Evolutionary conservation across 257 asterid species (phyloP).

Genomic region (Thymus mandschuricus): DNA sequence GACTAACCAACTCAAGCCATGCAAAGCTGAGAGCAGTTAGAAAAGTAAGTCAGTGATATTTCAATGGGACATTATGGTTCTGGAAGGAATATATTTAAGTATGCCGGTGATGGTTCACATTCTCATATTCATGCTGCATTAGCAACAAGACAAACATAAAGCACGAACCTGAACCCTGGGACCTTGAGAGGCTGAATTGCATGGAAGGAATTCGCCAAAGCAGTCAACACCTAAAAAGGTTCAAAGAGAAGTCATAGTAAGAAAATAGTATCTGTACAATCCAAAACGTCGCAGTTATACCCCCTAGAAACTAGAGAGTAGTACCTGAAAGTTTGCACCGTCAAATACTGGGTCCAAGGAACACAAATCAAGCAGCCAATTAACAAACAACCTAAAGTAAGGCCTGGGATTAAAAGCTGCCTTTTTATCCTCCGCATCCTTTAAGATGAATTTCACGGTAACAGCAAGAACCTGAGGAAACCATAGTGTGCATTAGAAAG

Average conservation of each 20-base stretch:
- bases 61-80: background rate
- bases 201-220: constrained; percentile 86
- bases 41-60: constrained; percentile 38
- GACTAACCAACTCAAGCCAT: constrained; percentile 98
- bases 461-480: constrained; percentile 78
- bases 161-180: constrained; percentile 88
- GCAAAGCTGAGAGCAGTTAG: constrained; percentile 74
- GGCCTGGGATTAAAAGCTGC: constrained; percentile 83
- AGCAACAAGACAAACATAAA: constrained; percentile 10
- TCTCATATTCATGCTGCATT: too few relatives aligned
- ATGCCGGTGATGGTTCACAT: too few relatives aligned
- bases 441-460: constrained; percentile 76
- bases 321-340: constrained; percentile 95
- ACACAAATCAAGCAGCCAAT: constrained; percentile 91
- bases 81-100: too few relatives aligned
- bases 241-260: background rate
- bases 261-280: background rate
- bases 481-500: constrained; percentile 21
- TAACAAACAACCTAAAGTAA: constrained; percentile 83
- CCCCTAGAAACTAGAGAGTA: constrained; percentile 5
- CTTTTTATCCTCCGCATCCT: constrained; percentile 81
- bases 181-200: constrained; percentile 95
- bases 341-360: constrained; percentile 89
- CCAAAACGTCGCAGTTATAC: background rate
- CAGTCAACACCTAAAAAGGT: constrained; percentile 72